phyloP scores from a whole-genome alignment of 495 filamentous ascomycete genomes.

The Penicillium canariense region DNA sequence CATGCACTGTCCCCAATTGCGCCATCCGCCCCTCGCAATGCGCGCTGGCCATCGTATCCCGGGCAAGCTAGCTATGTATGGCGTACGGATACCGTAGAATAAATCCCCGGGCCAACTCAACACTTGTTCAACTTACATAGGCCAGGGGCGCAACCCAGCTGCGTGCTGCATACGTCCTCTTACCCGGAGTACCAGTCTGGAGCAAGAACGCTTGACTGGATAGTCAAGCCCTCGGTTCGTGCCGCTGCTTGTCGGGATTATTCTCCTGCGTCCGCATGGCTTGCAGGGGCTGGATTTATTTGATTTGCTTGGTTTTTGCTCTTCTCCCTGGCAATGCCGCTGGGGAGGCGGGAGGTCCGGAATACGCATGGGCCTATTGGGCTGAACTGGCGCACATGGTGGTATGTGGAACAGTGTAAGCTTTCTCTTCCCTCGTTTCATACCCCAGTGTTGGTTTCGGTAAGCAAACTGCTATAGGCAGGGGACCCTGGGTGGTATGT shows the following conservation, averaged over 20 bases:
- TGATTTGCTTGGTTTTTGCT: too few relatives aligned
- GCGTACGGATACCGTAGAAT: not conserved
- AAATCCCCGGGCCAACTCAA: not conserved
- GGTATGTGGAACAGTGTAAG: not conserved
- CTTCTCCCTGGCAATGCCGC: too few relatives aligned
- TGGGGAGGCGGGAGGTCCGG: too few relatives aligned
- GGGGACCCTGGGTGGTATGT: not conserved
- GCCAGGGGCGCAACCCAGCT: not conserved
- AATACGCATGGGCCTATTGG: not conserved
- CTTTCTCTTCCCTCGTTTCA: not conserved
- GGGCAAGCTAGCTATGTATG: not conserved
- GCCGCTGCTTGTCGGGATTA: constrained; percentile 6
- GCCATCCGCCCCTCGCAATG: constrained; percentile 2
- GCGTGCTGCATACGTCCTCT: constrained; percentile 1
- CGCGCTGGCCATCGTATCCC: not conserved
- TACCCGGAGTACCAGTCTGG: not conserved
- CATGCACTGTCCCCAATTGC: constrained; percentile 5
- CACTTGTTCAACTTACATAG: not conserved
- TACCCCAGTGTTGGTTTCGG: too few relatives aligned
- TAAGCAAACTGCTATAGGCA: not conserved
- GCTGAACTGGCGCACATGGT: too few relatives aligned
- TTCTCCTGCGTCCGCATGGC: not conserved
- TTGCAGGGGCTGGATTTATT: not conserved
- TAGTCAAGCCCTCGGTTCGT: constrained; percentile 20
- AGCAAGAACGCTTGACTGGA: constrained; percentile 4